Evolutionary conservation across 2,329 filamentous ascomycete species (phyloP).

Genomic region (Boeremia exigua): DNA sequence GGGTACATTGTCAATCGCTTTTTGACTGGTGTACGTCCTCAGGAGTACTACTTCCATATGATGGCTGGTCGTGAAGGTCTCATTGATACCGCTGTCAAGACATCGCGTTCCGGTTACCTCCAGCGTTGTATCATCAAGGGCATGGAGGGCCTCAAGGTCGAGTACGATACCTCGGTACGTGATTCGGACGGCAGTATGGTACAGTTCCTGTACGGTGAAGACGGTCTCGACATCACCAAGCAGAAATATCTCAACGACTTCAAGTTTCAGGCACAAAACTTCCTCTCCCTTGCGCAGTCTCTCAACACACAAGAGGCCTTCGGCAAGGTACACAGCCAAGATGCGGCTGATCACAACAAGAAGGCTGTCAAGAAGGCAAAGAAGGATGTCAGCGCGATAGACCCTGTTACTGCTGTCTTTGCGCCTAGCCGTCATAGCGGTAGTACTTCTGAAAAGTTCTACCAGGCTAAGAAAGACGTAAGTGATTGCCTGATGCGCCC

Average conservation of each 20-base stretch:
- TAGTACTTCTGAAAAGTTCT: slow-evolving; percentile 89
- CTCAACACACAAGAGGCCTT: slow-evolving; percentile 69
- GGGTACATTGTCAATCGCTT: slow-evolving; percentile 96
- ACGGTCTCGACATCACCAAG: slow-evolving; percentile 92
- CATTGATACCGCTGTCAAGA: slow-evolving; percentile 98
- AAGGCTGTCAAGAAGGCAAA: slow-evolving; percentile 81
- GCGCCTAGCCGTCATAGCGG: slow-evolving; percentile 80
- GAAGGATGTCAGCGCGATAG: slow-evolving; percentile 69
- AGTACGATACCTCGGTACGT: slow-evolving; percentile 92
- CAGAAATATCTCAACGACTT: slow-evolving; percentile 91
- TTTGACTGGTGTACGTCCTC: slow-evolving; percentile 94
- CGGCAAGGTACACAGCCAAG: slow-evolving; percentile 67
- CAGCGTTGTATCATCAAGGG: slow-evolving; percentile 98
- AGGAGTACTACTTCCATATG: slow-evolving; percentile 99
- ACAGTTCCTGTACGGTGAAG: slow-evolving; percentile 96
- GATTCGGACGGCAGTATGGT: slow-evolving; percentile 92
- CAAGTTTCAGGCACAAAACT: slow-evolving; percentile 86
- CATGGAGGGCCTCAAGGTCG: slow-evolving; percentile 91
- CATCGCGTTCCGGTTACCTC: slow-evolving; percentile 92
- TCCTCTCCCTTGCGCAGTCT: slow-evolving; percentile 77
- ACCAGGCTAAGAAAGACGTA: slow-evolving; percentile 68
- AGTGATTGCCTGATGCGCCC: slow-evolving; percentile 14
- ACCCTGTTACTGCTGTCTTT: slow-evolving; percentile 76
- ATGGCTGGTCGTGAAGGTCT: slow-evolving; percentile 99
- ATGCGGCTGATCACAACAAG: slow-evolving; percentile 67